Evolutionary conservation across 2,329 filamentous ascomycete genomes (phyloP).

Genomic region (Arthroderma sp.): DNA sequence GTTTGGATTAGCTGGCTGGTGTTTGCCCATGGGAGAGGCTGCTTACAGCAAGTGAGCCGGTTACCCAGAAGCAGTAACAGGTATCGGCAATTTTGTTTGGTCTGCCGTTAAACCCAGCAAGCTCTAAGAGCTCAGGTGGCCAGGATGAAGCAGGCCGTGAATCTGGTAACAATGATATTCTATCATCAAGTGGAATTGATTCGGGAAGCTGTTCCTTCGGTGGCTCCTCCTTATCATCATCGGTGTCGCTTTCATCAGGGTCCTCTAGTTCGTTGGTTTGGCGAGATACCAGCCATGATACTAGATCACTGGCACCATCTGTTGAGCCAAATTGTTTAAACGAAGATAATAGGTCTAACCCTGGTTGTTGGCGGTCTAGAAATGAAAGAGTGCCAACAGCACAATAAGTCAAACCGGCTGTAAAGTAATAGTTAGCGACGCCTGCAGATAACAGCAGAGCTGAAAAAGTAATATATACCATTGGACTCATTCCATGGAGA

Average conservation of each 20-base stretch:
- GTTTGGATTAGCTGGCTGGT: slow-evolving; percentile 9
- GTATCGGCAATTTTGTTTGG: slow-evolving; percentile 88
- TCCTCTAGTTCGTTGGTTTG: slow-evolving; percentile 47
- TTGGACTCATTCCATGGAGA: slow-evolving; percentile 70
- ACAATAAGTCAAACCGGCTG: slow-evolving; percentile 84
- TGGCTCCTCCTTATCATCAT: not conserved
- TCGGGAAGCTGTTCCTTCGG: slow-evolving; percentile 9
- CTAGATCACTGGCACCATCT: slow-evolving; percentile 14
- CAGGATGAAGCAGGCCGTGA: slow-evolving; percentile 10
- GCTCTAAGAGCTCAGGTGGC: slow-evolving; percentile 26
- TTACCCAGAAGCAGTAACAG: slow-evolving; percentile 91
- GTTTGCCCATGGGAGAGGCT: not conserved
- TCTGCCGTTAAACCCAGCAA: slow-evolving; percentile 75
- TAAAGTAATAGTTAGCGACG: slow-evolving; percentile 13
- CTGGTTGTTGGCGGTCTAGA: slow-evolving; percentile 47
- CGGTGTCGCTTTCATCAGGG: slow-evolving; percentile 34
- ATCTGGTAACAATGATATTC: slow-evolving; percentile 17
- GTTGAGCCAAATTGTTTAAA: not conserved
- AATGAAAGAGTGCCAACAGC: slow-evolving; percentile 66
- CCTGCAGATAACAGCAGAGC: slow-evolving; percentile 6
- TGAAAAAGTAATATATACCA: slow-evolving; percentile 37
- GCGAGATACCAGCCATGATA: slow-evolving; percentile 48
- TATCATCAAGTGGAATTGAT: slow-evolving; percentile 12
- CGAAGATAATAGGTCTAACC: slow-evolving; percentile 14
- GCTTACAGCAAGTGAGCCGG: slow-evolving; percentile 45